Conservation (phyloP, 202 grass and related monocot genomes). For the Zoysia matrella region DNA sequence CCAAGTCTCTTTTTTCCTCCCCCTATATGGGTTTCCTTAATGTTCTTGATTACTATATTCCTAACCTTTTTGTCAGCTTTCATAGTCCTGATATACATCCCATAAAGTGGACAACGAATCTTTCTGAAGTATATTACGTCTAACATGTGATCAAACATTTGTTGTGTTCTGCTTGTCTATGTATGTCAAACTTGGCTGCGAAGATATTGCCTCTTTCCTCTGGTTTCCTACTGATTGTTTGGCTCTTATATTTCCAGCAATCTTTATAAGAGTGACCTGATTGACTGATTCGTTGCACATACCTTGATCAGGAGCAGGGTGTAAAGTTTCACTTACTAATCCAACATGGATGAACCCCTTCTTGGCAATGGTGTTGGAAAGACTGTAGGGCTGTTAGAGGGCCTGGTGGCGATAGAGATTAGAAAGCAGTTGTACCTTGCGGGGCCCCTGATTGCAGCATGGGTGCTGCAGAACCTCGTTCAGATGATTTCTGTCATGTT, state of each 20-base stretch:
- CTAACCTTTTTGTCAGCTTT: not conserved
- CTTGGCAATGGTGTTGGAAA: too few relatives aligned
- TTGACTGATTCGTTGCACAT: too few relatives aligned
- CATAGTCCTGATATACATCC: not conserved
- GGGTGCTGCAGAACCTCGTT: too few relatives aligned
- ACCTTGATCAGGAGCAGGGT: too few relatives aligned
- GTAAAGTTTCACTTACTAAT: too few relatives aligned
- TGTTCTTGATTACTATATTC: not conserved
- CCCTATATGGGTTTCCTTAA: not conserved
- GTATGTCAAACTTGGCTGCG: conserved; percentile 29
- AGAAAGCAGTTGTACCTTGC: too few relatives aligned
- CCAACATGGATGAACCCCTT: too few relatives aligned
- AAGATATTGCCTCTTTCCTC: conserved; percentile 39
- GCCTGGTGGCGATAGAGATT: too few relatives aligned
- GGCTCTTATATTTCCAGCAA: not conserved
- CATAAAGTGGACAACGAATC: not conserved
- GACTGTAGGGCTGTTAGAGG: too few relatives aligned
- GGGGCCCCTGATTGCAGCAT: too few relatives aligned
- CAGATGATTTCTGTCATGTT: too few relatives aligned
- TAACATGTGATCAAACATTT: not conserved
- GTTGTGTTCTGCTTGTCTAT: not conserved
- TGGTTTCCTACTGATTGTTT: conserved; percentile 4
- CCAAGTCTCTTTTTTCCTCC: not conserved
- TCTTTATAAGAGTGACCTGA: not conserved
- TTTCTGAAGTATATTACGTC: too few relatives aligned